A percentile compares a stretch with the other conserved stretches of the same genome.
phyloP scores from a whole-genome alignment of 225 moss, liverwort and hornwort species.

The Pleurozium schreberi region DNA sequence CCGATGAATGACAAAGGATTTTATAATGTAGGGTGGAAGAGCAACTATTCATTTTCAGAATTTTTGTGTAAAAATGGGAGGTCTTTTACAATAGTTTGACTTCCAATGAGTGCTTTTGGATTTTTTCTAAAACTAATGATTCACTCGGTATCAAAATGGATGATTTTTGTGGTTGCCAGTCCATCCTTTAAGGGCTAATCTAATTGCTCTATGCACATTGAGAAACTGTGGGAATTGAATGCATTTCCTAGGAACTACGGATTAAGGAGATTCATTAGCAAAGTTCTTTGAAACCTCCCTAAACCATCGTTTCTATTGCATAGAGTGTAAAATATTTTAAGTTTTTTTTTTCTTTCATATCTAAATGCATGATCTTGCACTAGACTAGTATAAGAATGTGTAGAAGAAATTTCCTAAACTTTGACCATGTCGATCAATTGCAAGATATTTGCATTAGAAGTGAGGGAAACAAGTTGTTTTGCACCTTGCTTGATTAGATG shows the following conservation, averaged over 20 bases:
- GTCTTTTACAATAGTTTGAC: too few species aligned
- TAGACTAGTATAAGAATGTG: background rate
- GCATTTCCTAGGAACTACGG: background rate
- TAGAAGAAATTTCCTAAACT: background rate
- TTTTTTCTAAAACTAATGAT: too few species aligned
- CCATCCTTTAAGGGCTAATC: too few species aligned
- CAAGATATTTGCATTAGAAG: background rate
- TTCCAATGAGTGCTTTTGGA: too few species aligned
- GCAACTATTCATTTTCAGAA: too few species aligned
- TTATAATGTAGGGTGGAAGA: too few species aligned
- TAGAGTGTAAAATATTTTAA: background rate
- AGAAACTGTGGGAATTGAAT: background rate
- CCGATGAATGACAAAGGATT: too few species aligned
- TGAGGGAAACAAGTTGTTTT: background rate
- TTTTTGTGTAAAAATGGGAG: too few species aligned
- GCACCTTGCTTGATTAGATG: background rate
- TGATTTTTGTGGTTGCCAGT: too few species aligned
- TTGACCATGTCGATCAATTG: rapidly evolving
- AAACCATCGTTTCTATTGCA: background rate
- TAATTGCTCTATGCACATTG: background rate
- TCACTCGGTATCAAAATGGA: too few species aligned
- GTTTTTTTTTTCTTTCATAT: background rate
- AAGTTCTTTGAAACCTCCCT: background rate
- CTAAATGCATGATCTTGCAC: background rate
- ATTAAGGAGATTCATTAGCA: background rate